Evolutionary conservation across 1,284 basidiomycete species (phyloP), one percentile per base, ranked within the genome.

Genomic region (Psilocybe mexicana): DNA sequence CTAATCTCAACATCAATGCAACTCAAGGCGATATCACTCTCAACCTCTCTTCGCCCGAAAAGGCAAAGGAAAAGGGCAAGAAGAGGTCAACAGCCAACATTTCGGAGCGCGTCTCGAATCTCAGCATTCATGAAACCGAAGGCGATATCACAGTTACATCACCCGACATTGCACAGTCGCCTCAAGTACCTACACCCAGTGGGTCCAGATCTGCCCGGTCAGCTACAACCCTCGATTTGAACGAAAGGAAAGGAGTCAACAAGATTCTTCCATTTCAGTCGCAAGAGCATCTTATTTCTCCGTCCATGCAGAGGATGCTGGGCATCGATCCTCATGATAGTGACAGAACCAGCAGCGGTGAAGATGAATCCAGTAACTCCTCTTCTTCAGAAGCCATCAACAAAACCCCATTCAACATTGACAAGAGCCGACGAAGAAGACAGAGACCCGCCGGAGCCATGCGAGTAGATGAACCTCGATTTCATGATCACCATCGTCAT

Each of bases 241-340:
- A 43, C 14, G 18, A 28, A 10, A 48, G 38, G 3, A 49, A 40
- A 5, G 59, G 58, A 26, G 61, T 58, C 4, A 46, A 48, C 40
- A 62, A 59, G 7, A 51, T 61, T 10, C 55, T 58, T 52, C 58
- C 60, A 4, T 50, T 45, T 8, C 57, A 59, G 25, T 45, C 51
- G n/a, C 52, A 59, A 1, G 58, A 54, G 8, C 52, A 60, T 25
- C 57, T 60, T 11, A 36, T 67, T 11, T 56, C 66, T 2, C 54
- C 53, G 4, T 54, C 55, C 8, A 56, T 68, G 54, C 52, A 63
- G 57, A 43, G 36, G 12, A 65, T 66, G 7, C 52, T 70, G 7
- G 68, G 65, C 2, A 40, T 69, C 12, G 62, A 61, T 30, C 12
- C 48, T 6, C 44, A 54, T 0, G 35, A 25, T 5, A 23, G 30